Base-by-base conservation (phyloP, 75 land plant species). In the Sequoia sempervirens region DNA sequence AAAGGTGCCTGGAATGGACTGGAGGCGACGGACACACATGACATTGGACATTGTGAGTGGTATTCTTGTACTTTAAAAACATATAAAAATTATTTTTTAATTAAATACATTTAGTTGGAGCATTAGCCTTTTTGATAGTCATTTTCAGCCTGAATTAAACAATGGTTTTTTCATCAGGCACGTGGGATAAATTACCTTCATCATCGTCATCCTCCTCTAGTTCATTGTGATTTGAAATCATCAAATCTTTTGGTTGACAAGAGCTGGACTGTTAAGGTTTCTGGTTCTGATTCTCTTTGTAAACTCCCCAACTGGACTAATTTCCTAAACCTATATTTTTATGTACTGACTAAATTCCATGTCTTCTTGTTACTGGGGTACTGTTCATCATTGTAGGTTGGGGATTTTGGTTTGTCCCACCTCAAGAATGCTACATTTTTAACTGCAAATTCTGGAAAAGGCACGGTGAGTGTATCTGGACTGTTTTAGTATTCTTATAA, bases 101-200 rank as follows among this genome's bases (percentile, higher is more conserved):
- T 17, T 80, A 36, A 76, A 41, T 36, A 26, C 1, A 66, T n/a
- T 34, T 23, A 7, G 6, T 28, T 43, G 26, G 38, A 56, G 61
- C 61, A 43, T 56, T 76, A 10, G 37, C 37, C 38, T 74, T 37
- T 6, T 20, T 74, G 46, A 36, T 43, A 43, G 37, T 15, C 38
- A 43, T 76, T 43, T 26, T 76, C 23, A 41, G 43, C 45, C 47
- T 74, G 41, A 74, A 76, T 1, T 38, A 38, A 0, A 76, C 45
- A 2, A 34, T 36, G 0, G 18, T 43, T 20, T 84, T 76, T 30
- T 82, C 50, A 85, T 52, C 91, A 95, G 97, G 97, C 95, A 7
- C 90, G 90, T 81, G 97, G 97, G n/a, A 92, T 95, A 94, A 95
- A 95, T 75, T 95, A 93, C 86, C 87, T 95, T 81, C 97, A 95